Evolutionary conservation across 2,329 filamentous ascomycete species (phyloP).

Genomic region (Colletotrichum tropicicola): DNA sequence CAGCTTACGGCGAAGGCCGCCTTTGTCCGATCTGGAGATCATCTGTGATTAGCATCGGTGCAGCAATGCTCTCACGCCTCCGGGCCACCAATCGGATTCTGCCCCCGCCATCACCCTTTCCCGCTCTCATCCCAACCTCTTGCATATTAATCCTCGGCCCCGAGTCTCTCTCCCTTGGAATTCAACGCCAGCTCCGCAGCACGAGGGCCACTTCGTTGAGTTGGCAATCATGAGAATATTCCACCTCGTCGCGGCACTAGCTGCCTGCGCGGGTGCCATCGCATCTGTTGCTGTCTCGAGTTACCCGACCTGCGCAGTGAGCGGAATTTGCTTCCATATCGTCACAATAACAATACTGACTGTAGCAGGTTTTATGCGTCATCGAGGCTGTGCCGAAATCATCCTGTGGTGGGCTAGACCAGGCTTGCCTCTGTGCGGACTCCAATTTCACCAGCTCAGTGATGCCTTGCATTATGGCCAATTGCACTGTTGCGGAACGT

Average conservation of each 20-base stretch:
- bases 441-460: not conserved
- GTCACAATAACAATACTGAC: not conserved
- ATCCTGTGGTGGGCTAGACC: not conserved
- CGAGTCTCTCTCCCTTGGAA: not conserved
- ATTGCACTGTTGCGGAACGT: not conserved
- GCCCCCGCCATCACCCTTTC: not conserved
- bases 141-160: not conserved
- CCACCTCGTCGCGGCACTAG: not conserved
- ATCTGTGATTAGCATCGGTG: not conserved
- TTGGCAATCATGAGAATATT: not conserved
- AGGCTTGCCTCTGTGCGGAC: not conserved
- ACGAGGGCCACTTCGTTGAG: no score
- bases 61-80: not conserved
- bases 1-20: not conserved
- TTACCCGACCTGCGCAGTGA: not conserved
- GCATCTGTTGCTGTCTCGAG: not conserved
- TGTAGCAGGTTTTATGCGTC: not conserved
- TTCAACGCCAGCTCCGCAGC: not conserved
- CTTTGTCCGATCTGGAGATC: not conserved
- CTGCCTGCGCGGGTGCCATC: not conserved
- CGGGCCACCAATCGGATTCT: not conserved
- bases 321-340: not conserved
- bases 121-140: not conserved
- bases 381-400: not conserved
- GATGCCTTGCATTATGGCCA: not conserved